phyloP scores from a whole-genome alignment of 768 basidiomycete genomes.

The Saitozyma sp. region DNA sequence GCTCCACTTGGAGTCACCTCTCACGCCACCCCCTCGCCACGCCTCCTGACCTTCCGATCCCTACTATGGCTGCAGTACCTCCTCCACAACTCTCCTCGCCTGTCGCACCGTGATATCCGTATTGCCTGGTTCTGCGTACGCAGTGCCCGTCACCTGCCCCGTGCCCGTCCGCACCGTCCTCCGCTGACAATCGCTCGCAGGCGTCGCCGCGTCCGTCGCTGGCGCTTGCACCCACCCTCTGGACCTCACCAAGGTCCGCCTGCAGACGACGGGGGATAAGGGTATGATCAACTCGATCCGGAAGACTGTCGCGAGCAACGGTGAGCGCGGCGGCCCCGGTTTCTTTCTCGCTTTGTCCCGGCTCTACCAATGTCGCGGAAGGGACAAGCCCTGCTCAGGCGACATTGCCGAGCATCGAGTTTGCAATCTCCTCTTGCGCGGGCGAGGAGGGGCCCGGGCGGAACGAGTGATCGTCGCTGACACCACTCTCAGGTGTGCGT shows the following conservation, averaged over 20 bases:
- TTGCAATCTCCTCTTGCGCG: no score
- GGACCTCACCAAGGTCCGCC: constrained; percentile 72
- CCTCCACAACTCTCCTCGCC: no score
- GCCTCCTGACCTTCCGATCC: background rate
- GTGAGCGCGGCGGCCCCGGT: constrained; percentile 46
- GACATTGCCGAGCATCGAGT: no score
- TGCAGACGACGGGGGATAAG: constrained; percentile 90
- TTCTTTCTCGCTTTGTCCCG: no score
- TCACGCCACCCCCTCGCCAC: background rate
- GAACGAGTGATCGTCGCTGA: no score
- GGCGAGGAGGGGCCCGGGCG: no score
- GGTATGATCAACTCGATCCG: constrained; percentile 78
- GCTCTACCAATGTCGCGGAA: no score
- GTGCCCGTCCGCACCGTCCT: no score
- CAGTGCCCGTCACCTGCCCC: no score
- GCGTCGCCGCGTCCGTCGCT: constrained; percentile 41
- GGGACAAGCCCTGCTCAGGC: no score
- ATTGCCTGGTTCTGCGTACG: no score
- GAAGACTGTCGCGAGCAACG: constrained; percentile 79
- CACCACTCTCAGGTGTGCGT: constrained; percentile 49
- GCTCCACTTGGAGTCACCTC: background rate
- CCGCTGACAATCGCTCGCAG: constrained; percentile 11
- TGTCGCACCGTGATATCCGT: no score
- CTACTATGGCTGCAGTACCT: background rate
- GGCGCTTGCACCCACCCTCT: constrained; percentile 39